phyloP scores from a whole-genome alignment of 306 rosid genomes.

The Mimosa pudica region DNA sequence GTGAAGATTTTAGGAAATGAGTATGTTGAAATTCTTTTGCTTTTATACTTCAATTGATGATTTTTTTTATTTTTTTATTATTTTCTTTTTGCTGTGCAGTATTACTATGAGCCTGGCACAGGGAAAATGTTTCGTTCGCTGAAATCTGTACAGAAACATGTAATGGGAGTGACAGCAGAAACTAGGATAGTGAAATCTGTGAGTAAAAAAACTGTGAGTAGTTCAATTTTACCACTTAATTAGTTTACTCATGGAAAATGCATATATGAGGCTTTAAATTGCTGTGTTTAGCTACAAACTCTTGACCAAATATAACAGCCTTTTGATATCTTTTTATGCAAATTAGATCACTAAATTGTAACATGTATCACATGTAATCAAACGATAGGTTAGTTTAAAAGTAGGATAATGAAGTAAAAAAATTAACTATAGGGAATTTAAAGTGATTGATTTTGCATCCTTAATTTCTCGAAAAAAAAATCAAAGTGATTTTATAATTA shows the following conservation, averaged over 20 bases:
- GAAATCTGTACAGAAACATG: slow-evolving; percentile 53
- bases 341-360: too few relatives aligned
- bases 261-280: not conserved
- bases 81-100: slow-evolving; percentile 47
- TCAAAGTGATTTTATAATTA: too few relatives aligned
- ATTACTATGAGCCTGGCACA: slow-evolving; percentile 56
- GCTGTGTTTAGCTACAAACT: not conserved
- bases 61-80: too few relatives aligned
- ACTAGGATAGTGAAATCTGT: slow-evolving; percentile 26
- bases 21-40: slow-evolving; percentile 10
- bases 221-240: slow-evolving; percentile 16
- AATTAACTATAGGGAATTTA: too few relatives aligned
- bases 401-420: too few relatives aligned
- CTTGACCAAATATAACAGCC: too few relatives aligned
- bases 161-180: slow-evolving; percentile 33
- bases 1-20: not conserved
- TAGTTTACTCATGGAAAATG: not conserved
- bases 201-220: slow-evolving; percentile 40
- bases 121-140: slow-evolving; percentile 61
- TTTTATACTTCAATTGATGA: slow-evolving; percentile 3
- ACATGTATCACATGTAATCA: too few relatives aligned
- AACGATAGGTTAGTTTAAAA: too few relatives aligned
- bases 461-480: too few relatives aligned
- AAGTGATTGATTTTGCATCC: too few relatives aligned
- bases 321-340: too few relatives aligned